phyloP scores from a whole-genome alignment of 2,329 filamentous ascomycete species.

The Aspergillus intermedius region DNA sequence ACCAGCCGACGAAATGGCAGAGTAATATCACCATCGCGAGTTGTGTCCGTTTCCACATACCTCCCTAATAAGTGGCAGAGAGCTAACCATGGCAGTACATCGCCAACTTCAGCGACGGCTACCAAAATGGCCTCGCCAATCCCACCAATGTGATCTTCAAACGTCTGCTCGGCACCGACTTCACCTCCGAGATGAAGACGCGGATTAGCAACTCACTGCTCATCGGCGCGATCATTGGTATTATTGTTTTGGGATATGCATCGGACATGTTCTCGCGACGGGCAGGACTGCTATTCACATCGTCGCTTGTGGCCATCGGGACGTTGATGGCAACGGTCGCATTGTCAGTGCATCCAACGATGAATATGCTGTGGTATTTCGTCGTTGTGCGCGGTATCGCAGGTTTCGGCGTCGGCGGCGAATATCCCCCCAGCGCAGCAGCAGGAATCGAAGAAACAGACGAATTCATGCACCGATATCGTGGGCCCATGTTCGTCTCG shows the following conservation, averaged over 20 bases:
- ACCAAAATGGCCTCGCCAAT: slow-evolving; percentile 25
- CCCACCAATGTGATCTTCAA: slow-evolving; percentile 29
- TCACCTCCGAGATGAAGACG: slow-evolving; percentile 23
- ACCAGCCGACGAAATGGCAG: slow-evolving; percentile 18
- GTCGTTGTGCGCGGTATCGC: slow-evolving; percentile 31
- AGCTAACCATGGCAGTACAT: slow-evolving; percentile 13
- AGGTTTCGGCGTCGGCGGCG: slow-evolving; percentile 33
- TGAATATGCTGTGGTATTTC: slow-evolving; percentile 34
- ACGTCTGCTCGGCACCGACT: slow-evolving; percentile 17
- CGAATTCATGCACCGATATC: slow-evolving; percentile 18
- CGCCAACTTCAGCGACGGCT: slow-evolving; percentile 29
- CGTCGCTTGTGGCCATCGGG: slow-evolving; percentile 20
- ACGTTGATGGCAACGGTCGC: slow-evolving; percentile 33
- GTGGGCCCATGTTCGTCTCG: slow-evolving; percentile 30
- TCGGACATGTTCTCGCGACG: slow-evolving; percentile 25
- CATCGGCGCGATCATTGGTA: slow-evolving; percentile 24
- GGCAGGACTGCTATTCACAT: slow-evolving; percentile 22
- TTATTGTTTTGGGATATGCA: slow-evolving; percentile 21
- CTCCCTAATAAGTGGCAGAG: neutral
- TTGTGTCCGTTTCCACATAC: slow-evolving; percentile 15
- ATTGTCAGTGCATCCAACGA: slow-evolving; percentile 28
- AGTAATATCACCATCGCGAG: slow-evolving; percentile 25
- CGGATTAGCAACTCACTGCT: slow-evolving; percentile 25
- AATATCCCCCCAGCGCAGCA: slow-evolving; percentile 34
- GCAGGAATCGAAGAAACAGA: slow-evolving; percentile 28